Base-by-base conservation (phyloP, 2,329 filamentous ascomycete species). In the Penicillium brevicompactum region DNA sequence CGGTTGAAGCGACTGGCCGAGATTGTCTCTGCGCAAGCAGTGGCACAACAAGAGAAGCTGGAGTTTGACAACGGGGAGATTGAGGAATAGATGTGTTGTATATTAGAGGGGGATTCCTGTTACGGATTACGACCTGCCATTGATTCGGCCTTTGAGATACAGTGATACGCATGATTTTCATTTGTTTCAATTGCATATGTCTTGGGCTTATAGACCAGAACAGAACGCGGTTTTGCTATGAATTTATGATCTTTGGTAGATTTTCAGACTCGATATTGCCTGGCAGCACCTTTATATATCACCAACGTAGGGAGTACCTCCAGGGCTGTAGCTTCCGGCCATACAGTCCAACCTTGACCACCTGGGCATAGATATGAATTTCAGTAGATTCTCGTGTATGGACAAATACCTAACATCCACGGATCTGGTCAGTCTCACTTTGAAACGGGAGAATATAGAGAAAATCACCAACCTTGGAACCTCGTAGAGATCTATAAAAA, bases 1-100 rank as follows among this genome's bases (percentile, higher is more conserved):
- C 87, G 93, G 59, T 78, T 99, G 59, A 97, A 97, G 82, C 88
- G 94, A 58, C 82, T 99, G 51, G 94, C 94, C n/a, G 94, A 99
- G 78, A 97, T 99, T 62, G 94, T 99, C 46, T 96, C 91, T 37
- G 90, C 92, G 31, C 94, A 99, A 77, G 94, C 94, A 31, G 93
- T 97, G 69, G 91, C 92, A 54, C 93, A 97, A 75, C 91, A 96
- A 76, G 91, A 96, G 77, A 93, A 91, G 78, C 77, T 89, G 58
- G 89, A 91, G 46, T 62, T 70, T 53, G 73, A 74, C 38, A 65
- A 64, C 47, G 65, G 61, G 44, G 59, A 56, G 22, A 52, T 67
- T 31, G 57, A 64, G 51, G 59, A 63, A 52, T 69, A 71, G 52
- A 55, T 46, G 32, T 55, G 48, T 46, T 65, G 63, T 64, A 66